Percentiles rank a stretch among this genome's conserved stretches.
Evolutionary conservation across 176 grass and related monocot species (phyloP).

Genomic region (Eleusine coracana): DNA sequence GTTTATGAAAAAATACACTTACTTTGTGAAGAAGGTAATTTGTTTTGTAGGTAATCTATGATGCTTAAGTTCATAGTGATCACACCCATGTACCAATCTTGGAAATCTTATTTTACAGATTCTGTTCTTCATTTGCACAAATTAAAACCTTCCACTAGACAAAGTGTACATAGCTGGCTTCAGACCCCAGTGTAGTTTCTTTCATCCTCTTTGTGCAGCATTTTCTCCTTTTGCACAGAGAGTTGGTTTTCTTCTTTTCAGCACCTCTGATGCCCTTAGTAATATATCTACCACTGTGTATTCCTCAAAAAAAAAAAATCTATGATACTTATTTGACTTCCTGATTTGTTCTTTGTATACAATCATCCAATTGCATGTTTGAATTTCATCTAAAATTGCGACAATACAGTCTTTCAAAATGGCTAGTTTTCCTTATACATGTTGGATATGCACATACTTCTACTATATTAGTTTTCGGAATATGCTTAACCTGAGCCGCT

Average conservation of each 20-base stretch:
- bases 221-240: not conserved
- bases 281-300: too few species aligned
- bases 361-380: not conserved
- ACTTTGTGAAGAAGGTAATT: constrained; percentile 86
- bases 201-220: not conserved
- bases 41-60: constrained; percentile 42
- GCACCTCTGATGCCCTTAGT: too few species aligned
- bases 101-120: not conserved
- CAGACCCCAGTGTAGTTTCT: not conserved
- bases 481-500: too few species aligned
- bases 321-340: not conserved
- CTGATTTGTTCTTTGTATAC: not conserved
- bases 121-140: not conserved
- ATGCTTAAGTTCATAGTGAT: not conserved
- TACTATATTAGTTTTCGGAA: too few species aligned
- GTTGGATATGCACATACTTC: not conserved
- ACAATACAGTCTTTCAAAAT: constrained; percentile 12
- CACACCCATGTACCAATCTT: not conserved
- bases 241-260: not conserved
- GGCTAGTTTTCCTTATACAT: not conserved
- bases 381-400: constrained; percentile 12
- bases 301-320: not conserved
- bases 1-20: constrained; percentile 84
- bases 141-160: not conserved
- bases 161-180: too few species aligned